Percentiles rank a stretch among this genome's conserved stretches.
These are phyloP conservation scores for Rhizophlyctis rosea DNA, from an alignment of 192 early-diverging fungal genomes.

Conservation along the genomic window DNA sequence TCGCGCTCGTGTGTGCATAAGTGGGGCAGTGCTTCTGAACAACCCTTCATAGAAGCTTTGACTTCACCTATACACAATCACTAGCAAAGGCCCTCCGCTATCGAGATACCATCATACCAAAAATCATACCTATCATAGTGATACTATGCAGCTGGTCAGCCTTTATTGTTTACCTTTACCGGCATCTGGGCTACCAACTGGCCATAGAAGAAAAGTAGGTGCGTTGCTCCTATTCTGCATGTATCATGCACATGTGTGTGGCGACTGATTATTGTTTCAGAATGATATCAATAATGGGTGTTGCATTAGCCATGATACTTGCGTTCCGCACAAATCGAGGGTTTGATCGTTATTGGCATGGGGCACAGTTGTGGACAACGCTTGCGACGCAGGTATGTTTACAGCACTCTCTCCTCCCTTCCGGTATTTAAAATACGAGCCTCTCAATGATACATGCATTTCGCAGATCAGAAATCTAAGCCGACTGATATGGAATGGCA, in stretches of 20 bases:
- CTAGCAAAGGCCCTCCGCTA: conserved; percentile 6
- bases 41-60: too few relatives aligned
- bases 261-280: conserved; percentile 10
- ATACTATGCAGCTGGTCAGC: conserved; percentile 2
- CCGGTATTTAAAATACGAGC: background rate
- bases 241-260: background rate
- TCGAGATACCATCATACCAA: conserved; percentile 14
- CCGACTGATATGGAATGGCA: conserved; percentile 67
- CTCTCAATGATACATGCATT: background rate
- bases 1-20: too few relatives aligned
- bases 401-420: background rate
- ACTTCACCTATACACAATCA: conserved; percentile 11
- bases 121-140: conserved; percentile 16
- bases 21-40: too few relatives aligned
- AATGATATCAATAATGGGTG: conserved; percentile 33
- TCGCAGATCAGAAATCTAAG: conserved; percentile 67
- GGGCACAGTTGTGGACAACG: conserved; percentile 71
- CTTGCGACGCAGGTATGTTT: conserved; percentile 20
- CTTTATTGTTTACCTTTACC: conserved; percentile 18
- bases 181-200: background rate
- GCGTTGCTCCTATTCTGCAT: background rate
- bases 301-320: conserved; percentile 55
- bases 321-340: conserved; percentile 78
- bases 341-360: conserved; percentile 74
- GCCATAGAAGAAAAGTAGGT: conserved; percentile 23